Evolutionary conservation across 169 alveolate species (phyloP).

Genomic region (Neospora caninum): DNA sequence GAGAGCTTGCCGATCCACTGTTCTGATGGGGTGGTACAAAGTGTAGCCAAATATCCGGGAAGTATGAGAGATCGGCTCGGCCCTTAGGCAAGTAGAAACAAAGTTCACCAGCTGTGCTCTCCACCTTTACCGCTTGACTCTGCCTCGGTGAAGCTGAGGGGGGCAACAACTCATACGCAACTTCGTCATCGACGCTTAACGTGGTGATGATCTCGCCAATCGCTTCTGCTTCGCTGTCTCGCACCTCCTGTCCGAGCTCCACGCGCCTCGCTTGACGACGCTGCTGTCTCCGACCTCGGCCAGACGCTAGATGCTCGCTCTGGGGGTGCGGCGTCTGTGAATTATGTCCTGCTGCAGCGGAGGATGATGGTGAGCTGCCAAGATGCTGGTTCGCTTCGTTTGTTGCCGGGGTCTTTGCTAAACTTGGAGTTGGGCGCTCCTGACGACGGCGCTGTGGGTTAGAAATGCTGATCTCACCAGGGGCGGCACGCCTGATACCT

Average conservation of each 20-base stretch:
- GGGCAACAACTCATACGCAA: constrained; percentile 47
- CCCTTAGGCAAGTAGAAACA: constrained; percentile 66
- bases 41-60: constrained; percentile 50
- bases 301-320: not conserved
- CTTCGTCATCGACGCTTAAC: constrained; percentile 18
- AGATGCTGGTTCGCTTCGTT: not conserved
- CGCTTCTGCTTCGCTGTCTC: constrained; percentile 31
- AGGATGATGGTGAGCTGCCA: not conserved
- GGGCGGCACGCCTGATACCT: not conserved
- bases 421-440: not conserved
- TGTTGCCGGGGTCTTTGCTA: not conserved
- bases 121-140: constrained; percentile 56
- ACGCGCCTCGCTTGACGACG: constrained; percentile 25
- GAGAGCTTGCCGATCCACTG: not conserved
- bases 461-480: not conserved
- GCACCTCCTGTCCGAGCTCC: constrained; percentile 5
- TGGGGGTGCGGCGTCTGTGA: not conserved
- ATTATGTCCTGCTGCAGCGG: not conserved
- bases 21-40: not conserved
- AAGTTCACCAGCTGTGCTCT: constrained; percentile 23
- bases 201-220: not conserved
- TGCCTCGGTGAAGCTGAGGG: constrained; percentile 65
- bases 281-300: not conserved
- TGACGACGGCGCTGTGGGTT: constrained; percentile 29
- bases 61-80: constrained; percentile 43